Evolutionary conservation across 805 yeast species (phyloP), one percentile per base, ranked within the genome.

Genomic region (Candida morakotiae): DNA sequence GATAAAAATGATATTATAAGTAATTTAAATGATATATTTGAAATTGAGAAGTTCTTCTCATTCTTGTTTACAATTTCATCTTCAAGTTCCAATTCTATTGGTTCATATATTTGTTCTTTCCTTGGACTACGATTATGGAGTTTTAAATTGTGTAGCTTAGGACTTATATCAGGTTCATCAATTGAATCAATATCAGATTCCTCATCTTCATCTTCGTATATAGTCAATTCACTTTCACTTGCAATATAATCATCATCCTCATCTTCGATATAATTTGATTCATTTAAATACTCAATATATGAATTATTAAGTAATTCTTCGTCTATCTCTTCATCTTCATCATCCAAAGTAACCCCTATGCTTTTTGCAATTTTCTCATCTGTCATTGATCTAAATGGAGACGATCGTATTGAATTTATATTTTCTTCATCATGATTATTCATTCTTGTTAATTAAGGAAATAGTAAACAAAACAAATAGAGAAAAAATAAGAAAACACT

Each of bases 401-500:
- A 37, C 10, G 14, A 14, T 9, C 51, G 48, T 15, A 67, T 60
- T 16, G 73, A 66, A 1, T 61, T 63, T 28, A 65, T 70, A 25
- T 67, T 71, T 37, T 64, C 71, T 2, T 69, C 62, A 33, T 62
- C 69, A 1, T 69, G 3, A 64, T 48, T 4, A 2, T 23, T 18
- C 13, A 26, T 9, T n/a, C 19, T 18, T 35, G 38, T 9, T 35
- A 18, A 35, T 25, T 6, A 5, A 4, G 16, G 24, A 14, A 20
- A 27, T 14, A 27, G 9, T 28, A 6, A n/a, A 28, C 22, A 28
- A 14, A 18, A 28, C 16, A n/a, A 17, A 28, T 8, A 28, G 13
- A 14, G 19, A 28, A 8, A 13, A 25, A 25, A 25, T 10, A 25
- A 25, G 14, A 25, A n/a, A n/a, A n/a, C n/a, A n/a, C n/a, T n/a